Conservation (phyloP, 2,329 filamentous ascomycete genomes). For the Colletotrichum higginsianum region DNA sequence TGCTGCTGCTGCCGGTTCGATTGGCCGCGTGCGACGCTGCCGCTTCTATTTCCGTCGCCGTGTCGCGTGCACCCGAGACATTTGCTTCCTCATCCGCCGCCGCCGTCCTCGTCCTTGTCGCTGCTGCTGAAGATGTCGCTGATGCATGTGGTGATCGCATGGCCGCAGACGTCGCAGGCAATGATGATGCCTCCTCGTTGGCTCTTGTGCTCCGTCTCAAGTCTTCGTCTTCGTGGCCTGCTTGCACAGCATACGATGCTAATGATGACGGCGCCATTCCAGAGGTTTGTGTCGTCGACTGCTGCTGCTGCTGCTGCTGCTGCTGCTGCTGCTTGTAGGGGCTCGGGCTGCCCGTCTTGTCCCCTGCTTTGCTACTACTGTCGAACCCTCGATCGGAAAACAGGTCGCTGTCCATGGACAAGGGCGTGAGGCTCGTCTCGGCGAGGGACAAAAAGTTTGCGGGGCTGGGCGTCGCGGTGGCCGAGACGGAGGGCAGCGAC, state of each 20-base stretch:
- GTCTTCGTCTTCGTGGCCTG: not conserved
- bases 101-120: not conserved
- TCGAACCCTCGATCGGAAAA: conserved; percentile 29
- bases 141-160: conserved; percentile 23
- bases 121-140: not conserved
- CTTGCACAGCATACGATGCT: conserved; percentile 6
- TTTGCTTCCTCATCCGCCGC: conserved; percentile 16
- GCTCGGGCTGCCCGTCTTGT: conserved; percentile 16
- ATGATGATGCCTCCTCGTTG: not conserved
- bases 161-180: not conserved
- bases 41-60: conserved; percentile 3
- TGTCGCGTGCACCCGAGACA: conserved; percentile 40
- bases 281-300: conserved; percentile 2
- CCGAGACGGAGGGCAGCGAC: conserved; percentile 41
- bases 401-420: conserved; percentile 49
- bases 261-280: conserved; percentile 13
- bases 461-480: conserved; percentile 42
- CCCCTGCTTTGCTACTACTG: conserved; percentile 3
- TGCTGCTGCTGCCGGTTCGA: not conserved
- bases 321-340: not conserved
- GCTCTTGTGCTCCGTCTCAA: not conserved
- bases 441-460: conserved; percentile 45
- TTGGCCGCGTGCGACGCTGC: conserved; percentile 3
- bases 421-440: conserved; percentile 49
- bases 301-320: not conserved